phyloP scores from a whole-genome alignment of 495 filamentous ascomycete species.

The Friedmanniomyces endolithicus region DNA sequence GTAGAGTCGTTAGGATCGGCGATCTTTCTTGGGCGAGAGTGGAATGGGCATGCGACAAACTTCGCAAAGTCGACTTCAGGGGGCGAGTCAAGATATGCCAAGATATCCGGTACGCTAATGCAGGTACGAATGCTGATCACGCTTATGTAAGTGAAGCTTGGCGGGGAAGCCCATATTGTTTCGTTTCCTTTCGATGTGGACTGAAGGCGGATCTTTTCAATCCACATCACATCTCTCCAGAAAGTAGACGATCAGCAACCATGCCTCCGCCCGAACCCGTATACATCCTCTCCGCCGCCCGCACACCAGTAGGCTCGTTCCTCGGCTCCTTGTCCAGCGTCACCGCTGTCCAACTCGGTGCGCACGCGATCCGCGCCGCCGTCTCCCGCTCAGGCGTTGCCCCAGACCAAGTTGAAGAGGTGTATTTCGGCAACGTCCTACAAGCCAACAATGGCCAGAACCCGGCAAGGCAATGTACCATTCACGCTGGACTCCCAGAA shows the following conservation, averaged over 20 bases:
- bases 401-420: conserved; percentile 76
- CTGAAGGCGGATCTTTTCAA: background rate
- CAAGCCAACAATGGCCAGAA: conserved; percentile 95
- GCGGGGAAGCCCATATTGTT: background rate
- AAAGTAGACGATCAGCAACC: background rate
- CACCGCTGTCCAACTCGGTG: conserved; percentile 73
- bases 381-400: conserved; percentile 76
- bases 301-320: conserved; percentile 88
- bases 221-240: background rate
- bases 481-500: conserved; percentile 70
- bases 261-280: conserved; percentile 52
- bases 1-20: background rate
- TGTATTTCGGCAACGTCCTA: conserved; percentile 96
- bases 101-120: background rate
- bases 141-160: no score
- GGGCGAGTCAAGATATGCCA: background rate
- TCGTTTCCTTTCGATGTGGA: background rate
- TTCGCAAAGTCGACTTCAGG: background rate
- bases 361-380: conserved; percentile 85
- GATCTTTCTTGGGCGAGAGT: no score
- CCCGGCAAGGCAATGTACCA: conserved; percentile 84
- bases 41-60: no score
- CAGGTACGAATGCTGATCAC: background rate
- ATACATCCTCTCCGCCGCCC: conserved; percentile 85
- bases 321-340: conserved; percentile 79